phyloP scores from a whole-genome alignment of 352 stramenopile genomes.

The Phytophthora lateralis region DNA sequence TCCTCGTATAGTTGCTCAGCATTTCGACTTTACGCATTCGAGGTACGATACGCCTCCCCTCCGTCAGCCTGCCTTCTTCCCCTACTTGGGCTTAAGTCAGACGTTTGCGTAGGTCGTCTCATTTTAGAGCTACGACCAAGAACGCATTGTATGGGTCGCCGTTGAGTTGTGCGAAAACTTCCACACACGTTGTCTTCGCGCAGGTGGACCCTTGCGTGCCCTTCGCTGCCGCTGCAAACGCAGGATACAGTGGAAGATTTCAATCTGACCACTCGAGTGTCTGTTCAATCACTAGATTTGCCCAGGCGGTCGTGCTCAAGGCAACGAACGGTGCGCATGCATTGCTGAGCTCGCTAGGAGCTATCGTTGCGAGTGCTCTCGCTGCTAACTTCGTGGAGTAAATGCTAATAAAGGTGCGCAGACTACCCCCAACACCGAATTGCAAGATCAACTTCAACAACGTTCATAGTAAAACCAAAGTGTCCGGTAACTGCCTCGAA shows the following conservation, averaged over 20 bases:
- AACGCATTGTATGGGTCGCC: no score
- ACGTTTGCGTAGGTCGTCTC: no score
- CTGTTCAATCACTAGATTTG: not conserved
- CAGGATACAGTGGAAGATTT: constrained; percentile 15
- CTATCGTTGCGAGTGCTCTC: not conserved
- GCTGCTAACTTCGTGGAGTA: no score
- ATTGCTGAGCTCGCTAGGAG: not conserved
- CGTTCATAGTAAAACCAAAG: constrained; percentile 6
- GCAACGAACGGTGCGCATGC: not conserved
- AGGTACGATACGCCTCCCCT: no score
- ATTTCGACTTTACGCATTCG: constrained; percentile 12
- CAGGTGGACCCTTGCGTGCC: constrained; percentile 22
- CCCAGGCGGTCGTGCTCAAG: no score
- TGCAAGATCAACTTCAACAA: constrained; percentile 18
- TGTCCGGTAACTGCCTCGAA: not conserved
- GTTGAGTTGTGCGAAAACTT: no score
- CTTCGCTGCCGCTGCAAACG: not conserved
- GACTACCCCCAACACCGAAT: not conserved
- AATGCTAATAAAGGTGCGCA: no score
- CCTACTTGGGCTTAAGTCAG: no score
- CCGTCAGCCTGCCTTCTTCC: no score
- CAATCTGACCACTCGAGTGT: constrained; percentile 3
- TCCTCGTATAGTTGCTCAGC: constrained; percentile 19
- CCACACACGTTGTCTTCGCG: no score
- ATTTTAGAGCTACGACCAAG: no score